Evolutionary conservation across 2,329 filamentous ascomycete species (phyloP).

Genomic region (Colletotrichum coccodes): DNA sequence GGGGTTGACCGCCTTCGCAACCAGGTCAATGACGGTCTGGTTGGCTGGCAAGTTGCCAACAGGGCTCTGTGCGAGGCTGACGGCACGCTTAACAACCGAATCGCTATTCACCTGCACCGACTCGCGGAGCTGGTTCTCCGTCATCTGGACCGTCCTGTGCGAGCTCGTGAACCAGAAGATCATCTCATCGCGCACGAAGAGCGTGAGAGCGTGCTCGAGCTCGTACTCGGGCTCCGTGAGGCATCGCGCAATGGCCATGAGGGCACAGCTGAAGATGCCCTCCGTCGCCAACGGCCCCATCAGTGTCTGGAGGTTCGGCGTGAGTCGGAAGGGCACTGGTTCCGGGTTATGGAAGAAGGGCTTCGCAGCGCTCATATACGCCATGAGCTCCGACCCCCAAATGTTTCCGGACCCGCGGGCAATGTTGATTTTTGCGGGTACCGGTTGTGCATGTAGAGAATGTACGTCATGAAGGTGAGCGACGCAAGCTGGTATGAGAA

Average conservation of each 20-base stretch:
- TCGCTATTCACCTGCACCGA: conserved; percentile 89
- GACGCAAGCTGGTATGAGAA: conserved; percentile 96
- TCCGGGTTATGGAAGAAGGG: conserved; percentile 96
- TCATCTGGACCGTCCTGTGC: conserved; percentile 68
- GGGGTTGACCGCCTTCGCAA: conserved; percentile 93
- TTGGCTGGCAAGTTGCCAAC: conserved; percentile 89
- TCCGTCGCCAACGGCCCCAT: conserved; percentile 97
- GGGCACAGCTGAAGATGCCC: conserved; percentile 91
- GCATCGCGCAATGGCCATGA: conserved; percentile 97
- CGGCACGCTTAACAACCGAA: conserved; percentile 89
- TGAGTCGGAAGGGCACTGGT: conserved; percentile 95
- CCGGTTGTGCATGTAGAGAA: conserved; percentile 95
- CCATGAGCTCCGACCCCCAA: conserved; percentile 95
- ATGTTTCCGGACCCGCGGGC: conserved; percentile 89
- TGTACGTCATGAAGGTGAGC: conserved; percentile 98
- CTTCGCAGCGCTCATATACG: conserved; percentile 84
- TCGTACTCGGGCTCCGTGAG: conserved; percentile 90
- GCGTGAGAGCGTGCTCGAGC: conserved; percentile 91
- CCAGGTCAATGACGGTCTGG: conserved; percentile 95
- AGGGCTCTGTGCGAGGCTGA: conserved; percentile 82
- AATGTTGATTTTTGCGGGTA: conserved; percentile 97
- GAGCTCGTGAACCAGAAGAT: conserved; percentile 92
- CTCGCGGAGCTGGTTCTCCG: conserved; percentile 77
- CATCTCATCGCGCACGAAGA: conserved; percentile 98
- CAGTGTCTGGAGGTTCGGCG: conserved; percentile 92